Percentiles rank a stretch among this genome's conserved stretches.
These are phyloP conservation scores for Penicillium polonicum DNA, from an alignment of 2,329 filamentous ascomycete genomes.

Conservation along the genomic window DNA sequence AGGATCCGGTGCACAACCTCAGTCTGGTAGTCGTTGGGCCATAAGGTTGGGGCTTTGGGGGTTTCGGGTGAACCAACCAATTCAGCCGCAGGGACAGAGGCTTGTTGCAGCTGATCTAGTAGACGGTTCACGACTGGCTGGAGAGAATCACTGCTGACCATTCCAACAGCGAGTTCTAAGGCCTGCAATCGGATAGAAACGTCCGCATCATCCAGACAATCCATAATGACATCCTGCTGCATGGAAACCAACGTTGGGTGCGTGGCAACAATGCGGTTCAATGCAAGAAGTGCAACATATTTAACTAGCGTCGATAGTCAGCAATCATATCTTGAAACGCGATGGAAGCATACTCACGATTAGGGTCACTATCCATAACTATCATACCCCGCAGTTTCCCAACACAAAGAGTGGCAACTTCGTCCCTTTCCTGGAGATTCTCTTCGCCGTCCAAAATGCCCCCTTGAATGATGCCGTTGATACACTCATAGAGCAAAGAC, in stretches of 20 bases:
- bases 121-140: conserved; percentile 80
- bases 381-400: conserved; percentile 93
- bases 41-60: conserved; percentile 47
- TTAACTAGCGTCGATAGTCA: conserved; percentile 62
- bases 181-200: conserved; percentile 94
- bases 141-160: conserved; percentile 87
- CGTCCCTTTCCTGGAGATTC: conserved; percentile 77
- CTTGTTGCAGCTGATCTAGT: conserved; percentile 75
- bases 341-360: conserved; percentile 60
- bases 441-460: conserved; percentile 84
- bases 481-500: conserved; percentile 98
- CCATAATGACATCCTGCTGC: conserved; percentile 93
- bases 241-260: conserved; percentile 85
- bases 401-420: conserved; percentile 89
- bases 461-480: conserved; percentile 96
- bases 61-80: not conserved
- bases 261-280: conserved; percentile 88
- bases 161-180: conserved; percentile 84
- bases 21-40: conserved; percentile 82
- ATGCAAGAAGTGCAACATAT: conserved; percentile 92
- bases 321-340: not conserved
- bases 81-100: conserved; percentile 47
- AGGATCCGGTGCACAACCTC: conserved; percentile 81
- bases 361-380: conserved; percentile 87
- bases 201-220: conserved; percentile 92